Conservation (phyloP, 2,329 filamentous ascomycete genomes). For the Hypoxylon sp. region DNA sequence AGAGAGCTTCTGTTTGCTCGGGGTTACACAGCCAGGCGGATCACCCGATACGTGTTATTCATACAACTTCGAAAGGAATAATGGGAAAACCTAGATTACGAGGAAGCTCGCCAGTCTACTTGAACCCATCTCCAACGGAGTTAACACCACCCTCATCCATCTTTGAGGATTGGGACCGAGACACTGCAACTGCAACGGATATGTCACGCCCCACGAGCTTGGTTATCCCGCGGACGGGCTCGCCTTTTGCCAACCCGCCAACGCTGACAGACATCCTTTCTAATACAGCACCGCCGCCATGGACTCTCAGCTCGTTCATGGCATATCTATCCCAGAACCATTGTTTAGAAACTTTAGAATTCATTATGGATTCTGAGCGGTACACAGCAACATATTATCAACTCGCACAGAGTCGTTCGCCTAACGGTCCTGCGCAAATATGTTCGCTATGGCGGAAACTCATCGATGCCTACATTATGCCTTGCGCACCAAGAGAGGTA, state of each 20-base stretch:
- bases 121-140: conserved; percentile 60
- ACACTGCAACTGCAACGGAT: conserved; percentile 62
- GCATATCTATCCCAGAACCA: conserved; percentile 97
- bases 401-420: conserved; percentile 60
- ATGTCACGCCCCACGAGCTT: conserved; percentile 66
- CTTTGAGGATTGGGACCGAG: conserved; percentile 61
- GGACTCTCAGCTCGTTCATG: conserved; percentile 93
- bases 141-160: conserved; percentile 62
- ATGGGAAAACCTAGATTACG: conserved; percentile 66
- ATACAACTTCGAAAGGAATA: conserved; percentile 48
- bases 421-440: conserved; percentile 73
- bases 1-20: conserved; percentile 49
- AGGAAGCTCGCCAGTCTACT: conserved; percentile 61
- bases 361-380: conserved; percentile 92
- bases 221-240: conserved; percentile 59
- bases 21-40: conserved; percentile 46
- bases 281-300: conserved; percentile 88
- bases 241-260: conserved; percentile 66
- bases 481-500: conserved; percentile 87
- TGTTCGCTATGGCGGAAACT: conserved; percentile 89
- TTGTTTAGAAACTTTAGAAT: conserved; percentile 95
- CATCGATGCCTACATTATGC: conserved; percentile 89
- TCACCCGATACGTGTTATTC: conserved; percentile 40
- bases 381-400: conserved; percentile 76
- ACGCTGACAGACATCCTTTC: conserved; percentile 89